Evolutionary conservation across 495 filamentous ascomycete species (phyloP).

Genomic region (Tricharina praecox): DNA sequence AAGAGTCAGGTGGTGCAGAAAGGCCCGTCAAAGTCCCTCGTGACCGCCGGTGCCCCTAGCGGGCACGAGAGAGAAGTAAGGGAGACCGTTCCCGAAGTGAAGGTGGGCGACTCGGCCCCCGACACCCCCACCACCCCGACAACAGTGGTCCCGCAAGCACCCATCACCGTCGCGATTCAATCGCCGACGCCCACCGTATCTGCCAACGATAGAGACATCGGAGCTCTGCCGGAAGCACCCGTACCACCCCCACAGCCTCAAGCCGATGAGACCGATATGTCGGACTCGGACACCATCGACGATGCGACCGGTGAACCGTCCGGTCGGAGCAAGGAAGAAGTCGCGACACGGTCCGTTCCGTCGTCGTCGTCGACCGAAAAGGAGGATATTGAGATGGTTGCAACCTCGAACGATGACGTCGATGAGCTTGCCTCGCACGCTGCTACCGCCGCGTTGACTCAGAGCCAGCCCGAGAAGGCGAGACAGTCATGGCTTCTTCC

Average conservation of each 20-base stretch:
- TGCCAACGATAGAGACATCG: constrained; percentile 8
- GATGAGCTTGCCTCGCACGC: constrained; percentile 1
- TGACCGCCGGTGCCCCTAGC: too few species aligned
- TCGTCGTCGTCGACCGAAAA: background rate
- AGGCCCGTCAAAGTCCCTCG: background rate
- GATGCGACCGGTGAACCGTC: constrained; percentile 5
- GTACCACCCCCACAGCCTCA: constrained; percentile 2
- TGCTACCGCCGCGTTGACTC: constrained; percentile 6
- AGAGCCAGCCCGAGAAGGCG: constrained; percentile 13
- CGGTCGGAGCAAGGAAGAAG: background rate
- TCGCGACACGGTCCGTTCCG: background rate
- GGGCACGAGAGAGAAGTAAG: background rate
- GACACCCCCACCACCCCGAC: background rate
- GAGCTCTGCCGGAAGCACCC: constrained; percentile 6
- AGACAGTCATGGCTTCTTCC: constrained; percentile 54
- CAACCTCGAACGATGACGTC: constrained; percentile 8
- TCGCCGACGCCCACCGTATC: constrained; percentile 20
- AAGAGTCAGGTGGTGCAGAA: constrained; percentile 3
- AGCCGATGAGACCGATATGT: constrained; percentile 19
- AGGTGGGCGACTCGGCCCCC: background rate
- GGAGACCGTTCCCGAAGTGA: background rate
- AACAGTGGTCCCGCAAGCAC: background rate
- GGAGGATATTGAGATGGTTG: background rate
- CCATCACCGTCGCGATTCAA: constrained; percentile 15
- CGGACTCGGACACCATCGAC: constrained; percentile 12